Conservation (phyloP, 1,284 basidiomycete species). For the Sphaerobolus stellatus region DNA sequence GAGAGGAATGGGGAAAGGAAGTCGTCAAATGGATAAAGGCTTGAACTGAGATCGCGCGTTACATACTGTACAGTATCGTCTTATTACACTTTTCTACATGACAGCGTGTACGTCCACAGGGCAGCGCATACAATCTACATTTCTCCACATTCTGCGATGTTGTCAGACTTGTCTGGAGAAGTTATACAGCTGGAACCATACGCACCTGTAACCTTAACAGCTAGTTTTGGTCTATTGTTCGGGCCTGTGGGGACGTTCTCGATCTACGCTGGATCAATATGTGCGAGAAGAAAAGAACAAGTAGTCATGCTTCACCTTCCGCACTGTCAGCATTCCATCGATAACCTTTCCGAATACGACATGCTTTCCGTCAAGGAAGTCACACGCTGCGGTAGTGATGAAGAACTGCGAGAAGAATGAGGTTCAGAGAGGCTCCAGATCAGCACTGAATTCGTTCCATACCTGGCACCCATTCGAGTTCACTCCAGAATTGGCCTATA, state of each 20-base stretch:
- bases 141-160: slow-evolving; percentile 46
- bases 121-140: slow-evolving; percentile 32
- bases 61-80: neutral
- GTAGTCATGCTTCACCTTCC: slow-evolving; percentile 51
- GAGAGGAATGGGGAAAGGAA: slow-evolving; percentile 9
- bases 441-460: slow-evolving; percentile 17
- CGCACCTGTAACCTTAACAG: slow-evolving; percentile 81
- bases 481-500: slow-evolving; percentile 86
- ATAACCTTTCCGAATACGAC: slow-evolving; percentile 90
- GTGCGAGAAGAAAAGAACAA: neutral
- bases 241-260: slow-evolving; percentile 91
- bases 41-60: neutral
- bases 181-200: slow-evolving; percentile 12
- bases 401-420: slow-evolving; percentile 71
- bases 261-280: slow-evolving; percentile 39
- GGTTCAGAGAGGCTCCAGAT: neutral
- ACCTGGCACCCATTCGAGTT: slow-evolving; percentile 93
- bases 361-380: slow-evolving; percentile 94
- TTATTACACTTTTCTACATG: neutral
- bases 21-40: neutral
- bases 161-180: too few relatives aligned
- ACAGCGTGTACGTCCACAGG: too few relatives aligned
- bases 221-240: slow-evolving; percentile 82
- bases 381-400: slow-evolving; percentile 91
- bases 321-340: slow-evolving; percentile 85